phyloP scores from a whole-genome alignment of 1,139 yeast species.

The Yamadazyma dushanensis region DNA sequence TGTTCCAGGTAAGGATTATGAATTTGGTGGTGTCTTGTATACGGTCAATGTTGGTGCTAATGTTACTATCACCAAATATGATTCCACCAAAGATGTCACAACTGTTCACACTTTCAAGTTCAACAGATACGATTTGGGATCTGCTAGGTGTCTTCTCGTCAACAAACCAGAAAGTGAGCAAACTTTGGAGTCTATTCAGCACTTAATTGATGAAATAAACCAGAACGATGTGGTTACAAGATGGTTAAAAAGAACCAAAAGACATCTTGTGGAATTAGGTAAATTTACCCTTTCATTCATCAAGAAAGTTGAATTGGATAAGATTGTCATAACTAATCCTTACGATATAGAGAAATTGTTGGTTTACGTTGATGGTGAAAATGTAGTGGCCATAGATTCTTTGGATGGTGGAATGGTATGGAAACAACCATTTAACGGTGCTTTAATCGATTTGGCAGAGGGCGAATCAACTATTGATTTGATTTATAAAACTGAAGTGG shows the following conservation, averaged over 20 bases:
- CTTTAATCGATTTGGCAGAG: constrained; percentile 19
- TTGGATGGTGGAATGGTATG: constrained; percentile 29
- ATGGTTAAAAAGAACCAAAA: constrained; percentile 30
- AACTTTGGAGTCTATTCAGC: constrained; percentile 29
- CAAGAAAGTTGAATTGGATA: constrained; percentile 7
- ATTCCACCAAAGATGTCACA: constrained; percentile 8
- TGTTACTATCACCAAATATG: constrained; percentile 8
- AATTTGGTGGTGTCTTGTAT: constrained; percentile 12
- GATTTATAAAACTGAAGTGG: constrained; percentile 20
- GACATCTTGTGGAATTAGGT: constrained; percentile 41
- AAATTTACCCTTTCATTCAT: constrained; percentile 19
- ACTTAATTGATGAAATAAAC: constrained; percentile 31
- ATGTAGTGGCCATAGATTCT: constrained; percentile 33
- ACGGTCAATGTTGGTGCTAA: constrained; percentile 5
- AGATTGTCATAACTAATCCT: constrained; percentile 19
- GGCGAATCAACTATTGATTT: constrained; percentile 21
- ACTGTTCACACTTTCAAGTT: constrained; percentile 3
- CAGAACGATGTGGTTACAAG: constrained; percentile 24
- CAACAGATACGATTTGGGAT: constrained; percentile 8
- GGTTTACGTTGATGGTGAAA: constrained; percentile 23
- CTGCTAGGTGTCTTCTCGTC: constrained; percentile 21
- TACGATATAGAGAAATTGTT: constrained; percentile 38
- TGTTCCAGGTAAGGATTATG: constrained; percentile 11
- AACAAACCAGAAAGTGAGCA: constrained; percentile 31
- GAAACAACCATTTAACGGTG: constrained; percentile 19